These are phyloP conservation scores for Suillus tomentosus DNA, from an alignment of 768 basidiomycete species.

Conservation along the genomic window DNA sequence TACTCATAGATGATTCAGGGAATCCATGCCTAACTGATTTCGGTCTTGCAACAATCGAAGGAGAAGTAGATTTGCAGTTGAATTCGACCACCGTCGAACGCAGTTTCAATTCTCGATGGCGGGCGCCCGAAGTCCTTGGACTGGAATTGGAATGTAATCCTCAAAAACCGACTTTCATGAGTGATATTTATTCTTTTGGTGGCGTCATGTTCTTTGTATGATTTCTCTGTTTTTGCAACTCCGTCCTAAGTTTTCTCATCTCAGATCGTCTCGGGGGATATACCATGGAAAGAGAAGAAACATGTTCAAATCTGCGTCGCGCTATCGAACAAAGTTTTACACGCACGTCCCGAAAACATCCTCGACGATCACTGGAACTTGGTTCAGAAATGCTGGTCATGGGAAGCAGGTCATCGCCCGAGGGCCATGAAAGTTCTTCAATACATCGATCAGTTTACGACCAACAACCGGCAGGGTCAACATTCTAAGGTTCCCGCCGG, in stretches of 20 bases:
- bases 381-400: neutral
- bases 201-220: neutral
- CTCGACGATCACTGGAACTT: neutral
- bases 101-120: neutral
- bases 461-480: neutral
- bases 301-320: accelerated
- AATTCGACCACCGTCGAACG: neutral
- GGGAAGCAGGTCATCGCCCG: neutral
- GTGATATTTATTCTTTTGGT: neutral
- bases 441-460: neutral
- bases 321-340: neutral
- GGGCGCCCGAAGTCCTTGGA: neutral
- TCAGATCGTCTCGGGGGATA: neutral
- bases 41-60: neutral
- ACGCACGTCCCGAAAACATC: neutral
- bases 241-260: neutral
- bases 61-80: neutral
- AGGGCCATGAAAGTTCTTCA: accelerated
- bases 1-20: neutral
- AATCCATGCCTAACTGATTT: neutral
- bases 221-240: neutral
- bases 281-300: neutral
- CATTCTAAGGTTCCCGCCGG: neutral
- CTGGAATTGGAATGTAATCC: neutral
- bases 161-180: neutral